These are phyloP conservation scores for Buxus sempervirens DNA, from an alignment of 164 flowering plant species.

Conservation along the genomic window DNA sequence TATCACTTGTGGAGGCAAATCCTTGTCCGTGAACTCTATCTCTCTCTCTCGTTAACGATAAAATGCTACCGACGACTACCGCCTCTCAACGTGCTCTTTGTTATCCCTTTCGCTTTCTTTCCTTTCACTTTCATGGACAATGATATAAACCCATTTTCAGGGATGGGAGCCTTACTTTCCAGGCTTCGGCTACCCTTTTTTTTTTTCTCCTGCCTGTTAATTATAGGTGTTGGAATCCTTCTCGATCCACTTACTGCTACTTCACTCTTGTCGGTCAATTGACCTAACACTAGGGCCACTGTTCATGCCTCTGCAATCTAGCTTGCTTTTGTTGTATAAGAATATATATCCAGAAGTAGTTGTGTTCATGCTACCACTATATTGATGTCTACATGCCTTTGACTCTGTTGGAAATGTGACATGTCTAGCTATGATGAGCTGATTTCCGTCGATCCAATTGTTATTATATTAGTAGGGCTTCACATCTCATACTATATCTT, in stretches of 20 bases:
- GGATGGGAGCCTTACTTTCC: slow-evolving; percentile 15
- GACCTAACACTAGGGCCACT: slow-evolving; percentile 23
- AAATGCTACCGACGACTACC: slow-evolving; percentile 25
- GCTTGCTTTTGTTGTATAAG: neutral
- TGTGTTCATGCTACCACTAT: neutral
- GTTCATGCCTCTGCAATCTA: slow-evolving; percentile 14
- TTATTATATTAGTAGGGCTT: too few relatives aligned
- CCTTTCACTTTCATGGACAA: slow-evolving; percentile 27
- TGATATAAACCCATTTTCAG: slow-evolving; percentile 19
- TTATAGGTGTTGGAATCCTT: slow-evolving; percentile 13
- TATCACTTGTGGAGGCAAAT: slow-evolving; percentile 19
- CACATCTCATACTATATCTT: too few relatives aligned
- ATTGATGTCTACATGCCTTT: too few relatives aligned
- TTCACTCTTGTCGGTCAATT: slow-evolving; percentile 34
- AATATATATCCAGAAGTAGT: slow-evolving; percentile 1
- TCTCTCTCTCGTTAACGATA: slow-evolving; percentile 6
- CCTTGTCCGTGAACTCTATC: slow-evolving; percentile 23
- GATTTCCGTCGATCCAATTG: too few relatives aligned
- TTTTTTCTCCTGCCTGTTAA: slow-evolving; percentile 17
- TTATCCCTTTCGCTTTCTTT: neutral
- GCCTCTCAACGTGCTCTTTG: slow-evolving; percentile 25
- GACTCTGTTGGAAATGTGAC: too few relatives aligned
- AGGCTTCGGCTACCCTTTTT: neutral
- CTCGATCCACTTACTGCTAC: slow-evolving; percentile 33
- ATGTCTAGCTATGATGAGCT: too few relatives aligned